Evolutionary conservation across 768 basidiomycete species (phyloP).

Genomic region (Pleurotus platypus): DNA sequence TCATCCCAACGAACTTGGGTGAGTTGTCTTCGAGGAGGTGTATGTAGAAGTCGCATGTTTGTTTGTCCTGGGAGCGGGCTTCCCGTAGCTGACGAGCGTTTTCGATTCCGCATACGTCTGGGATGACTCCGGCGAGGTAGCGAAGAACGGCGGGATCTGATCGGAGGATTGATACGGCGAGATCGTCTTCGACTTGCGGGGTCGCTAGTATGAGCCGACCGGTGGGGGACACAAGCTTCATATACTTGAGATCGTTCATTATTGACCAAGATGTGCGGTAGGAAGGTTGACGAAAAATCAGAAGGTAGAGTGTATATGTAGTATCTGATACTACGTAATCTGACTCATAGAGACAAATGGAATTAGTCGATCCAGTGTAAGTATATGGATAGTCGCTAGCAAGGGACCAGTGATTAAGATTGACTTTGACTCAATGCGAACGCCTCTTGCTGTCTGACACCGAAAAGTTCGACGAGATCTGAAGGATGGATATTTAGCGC

Average conservation of each 20-base stretch:
- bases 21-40: constrained; percentile 22
- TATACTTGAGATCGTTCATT: no score
- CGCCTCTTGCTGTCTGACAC: constrained; percentile 30
- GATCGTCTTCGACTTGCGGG: constrained; percentile 31
- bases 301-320: no score
- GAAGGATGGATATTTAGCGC: neutral
- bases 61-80: constrained; percentile 25
- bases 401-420: no score
- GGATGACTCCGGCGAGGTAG: constrained; percentile 33
- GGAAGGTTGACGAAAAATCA: no score
- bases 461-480: constrained; percentile 64
- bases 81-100: constrained; percentile 32
- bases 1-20: constrained; percentile 30
- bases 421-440: neutral
- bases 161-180: constrained; percentile 28
- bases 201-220: constrained; percentile 30
- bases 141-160: constrained; percentile 33
- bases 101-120: constrained; percentile 28
- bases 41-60: constrained; percentile 34
- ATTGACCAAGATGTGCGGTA: no score
- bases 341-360: neutral
- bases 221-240: constrained; percentile 21
- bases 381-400: no score
- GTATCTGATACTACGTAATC: no score
- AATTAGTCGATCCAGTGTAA: neutral